Base-by-base conservation (phyloP, 2,329 filamentous ascomycete genomes). In the Pseudocercospora macadamiae region DNA sequence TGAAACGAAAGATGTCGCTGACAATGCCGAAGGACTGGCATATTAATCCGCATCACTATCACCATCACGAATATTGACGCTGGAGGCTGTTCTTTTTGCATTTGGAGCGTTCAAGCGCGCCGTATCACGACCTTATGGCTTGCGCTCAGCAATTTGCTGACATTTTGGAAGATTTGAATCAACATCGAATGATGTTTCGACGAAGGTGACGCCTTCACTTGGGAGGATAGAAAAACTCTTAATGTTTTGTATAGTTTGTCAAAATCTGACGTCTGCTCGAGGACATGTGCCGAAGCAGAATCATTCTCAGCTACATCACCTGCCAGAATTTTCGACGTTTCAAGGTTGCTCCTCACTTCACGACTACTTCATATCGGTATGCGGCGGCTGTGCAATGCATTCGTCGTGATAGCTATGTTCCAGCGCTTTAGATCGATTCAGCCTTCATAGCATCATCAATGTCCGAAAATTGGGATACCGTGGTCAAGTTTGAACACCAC, bases 221-320 rank as follows among this genome's bases (percentile, higher is more conserved):
- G 49, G 19, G 49, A 54, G 39, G 42, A 25, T 18, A 48, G 32
- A 14, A 48, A 18, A 55, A 23, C 25, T 49, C 55, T 44, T 60
- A 60, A 60, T 60, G 57, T 60, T 47, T 59, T 52, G 52, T 60
- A 55, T 55, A 55, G 57, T 51, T 28, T 54, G 36, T 55, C 36
- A 28, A 58, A 58, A 53, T 26, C 45, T 59, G 51, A 37, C 25
- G 52, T 47, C 37, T 30, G 14, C 28, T 36, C 14, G 23, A 16
- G 26, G 14, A 25, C 48, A 28, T 32, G 6, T 12, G 28, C 28
- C 6, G 28, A 32, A 32, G 12, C 28, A 32, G 28, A 7, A 32
- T 32, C 28, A 32, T 7, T 6, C 12, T 12, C 28, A 32, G 6
- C 28, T n/a, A n/a, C n/a, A n/a, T n/a, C n/a, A n/a, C n/a, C n/a